A percentile compares a stretch with the other conserved stretches of the same genome.
These are phyloP conservation scores for Stemphylium lycopersici DNA, from an alignment of 2,329 filamentous ascomycete genomes.

Conservation along the genomic window DNA sequence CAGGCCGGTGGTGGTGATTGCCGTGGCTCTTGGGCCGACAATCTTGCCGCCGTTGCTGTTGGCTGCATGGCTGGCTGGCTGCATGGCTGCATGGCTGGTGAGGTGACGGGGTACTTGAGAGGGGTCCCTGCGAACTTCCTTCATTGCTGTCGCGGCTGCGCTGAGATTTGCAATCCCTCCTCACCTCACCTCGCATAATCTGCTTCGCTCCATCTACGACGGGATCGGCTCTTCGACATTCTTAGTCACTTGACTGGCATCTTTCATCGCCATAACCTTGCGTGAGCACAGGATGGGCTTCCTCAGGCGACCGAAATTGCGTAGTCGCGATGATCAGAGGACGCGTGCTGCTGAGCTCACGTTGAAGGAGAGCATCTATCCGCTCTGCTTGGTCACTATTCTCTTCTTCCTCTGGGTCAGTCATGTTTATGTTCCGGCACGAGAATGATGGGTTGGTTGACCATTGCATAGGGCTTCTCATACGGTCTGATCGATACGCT, in stretches of 20 bases:
- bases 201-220: background rate
- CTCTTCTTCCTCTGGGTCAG: constrained; percentile 68
- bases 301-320: constrained; percentile 39
- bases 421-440: background rate
- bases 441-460: background rate
- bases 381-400: constrained; percentile 69
- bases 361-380: constrained; percentile 69
- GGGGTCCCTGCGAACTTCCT: too few species aligned
- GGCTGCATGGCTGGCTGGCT: background rate
- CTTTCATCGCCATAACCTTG: background rate
- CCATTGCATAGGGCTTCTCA: constrained; percentile 53
- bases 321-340: constrained; percentile 49
- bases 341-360: constrained; percentile 68
- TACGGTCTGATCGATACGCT: constrained; percentile 64
- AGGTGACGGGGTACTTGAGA: constrained; percentile 16
- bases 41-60: constrained; percentile 1
- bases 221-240: background rate
- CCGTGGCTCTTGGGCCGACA: constrained; percentile 15
- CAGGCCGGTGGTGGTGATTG: constrained; percentile 2
- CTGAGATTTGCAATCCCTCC: background rate
- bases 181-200: background rate
- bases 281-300: constrained; percentile 32
- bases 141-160: background rate
- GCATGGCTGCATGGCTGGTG: too few species aligned
- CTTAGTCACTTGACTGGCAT: background rate